phyloP scores from a whole-genome alignment of 306 rosid species.

The Cotoneaster glaucophyllus region DNA sequence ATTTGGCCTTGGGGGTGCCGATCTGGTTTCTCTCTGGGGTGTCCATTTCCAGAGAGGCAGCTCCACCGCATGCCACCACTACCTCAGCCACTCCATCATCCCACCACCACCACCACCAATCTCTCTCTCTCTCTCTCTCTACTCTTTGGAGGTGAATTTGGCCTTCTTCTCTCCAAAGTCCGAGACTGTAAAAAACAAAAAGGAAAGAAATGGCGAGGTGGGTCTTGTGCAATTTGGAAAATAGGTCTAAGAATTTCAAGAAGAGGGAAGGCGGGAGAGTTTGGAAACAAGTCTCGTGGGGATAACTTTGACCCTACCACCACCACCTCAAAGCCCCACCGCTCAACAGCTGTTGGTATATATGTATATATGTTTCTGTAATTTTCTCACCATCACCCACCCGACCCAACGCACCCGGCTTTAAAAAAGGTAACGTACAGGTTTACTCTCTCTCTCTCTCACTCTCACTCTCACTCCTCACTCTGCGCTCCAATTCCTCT shows the following conservation, averaged over 20 bases:
- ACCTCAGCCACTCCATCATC: neutral
- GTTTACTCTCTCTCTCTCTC: too few relatives aligned
- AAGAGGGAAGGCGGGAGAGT: slow-evolving; percentile 50
- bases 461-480: neutral
- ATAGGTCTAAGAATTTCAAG: slow-evolving; percentile 35
- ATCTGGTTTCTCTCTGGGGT: slow-evolving; percentile 80
- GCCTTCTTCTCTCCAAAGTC: slow-evolving; percentile 4
- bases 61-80: slow-evolving; percentile 15
- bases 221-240: neutral
- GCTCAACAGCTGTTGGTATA: slow-evolving; percentile 23
- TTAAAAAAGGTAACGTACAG: slow-evolving; percentile 21
- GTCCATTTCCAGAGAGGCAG: slow-evolving; percentile 52
- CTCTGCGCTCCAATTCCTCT: neutral
- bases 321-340: slow-evolving; percentile 11
- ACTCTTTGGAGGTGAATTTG: neutral
- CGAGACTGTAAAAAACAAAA: neutral
- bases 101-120: neutral
- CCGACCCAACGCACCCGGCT: neutral
- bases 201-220: neutral
- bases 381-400: neutral
- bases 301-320: slow-evolving; percentile 54
- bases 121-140: slow-evolving; percentile 4
- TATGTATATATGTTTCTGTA: neutral
- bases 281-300: slow-evolving; percentile 22
- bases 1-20: slow-evolving; percentile 46